These are phyloP conservation scores for Agrocybe pediades DNA, from an alignment of 768 basidiomycete species.

Conservation along the genomic window DNA sequence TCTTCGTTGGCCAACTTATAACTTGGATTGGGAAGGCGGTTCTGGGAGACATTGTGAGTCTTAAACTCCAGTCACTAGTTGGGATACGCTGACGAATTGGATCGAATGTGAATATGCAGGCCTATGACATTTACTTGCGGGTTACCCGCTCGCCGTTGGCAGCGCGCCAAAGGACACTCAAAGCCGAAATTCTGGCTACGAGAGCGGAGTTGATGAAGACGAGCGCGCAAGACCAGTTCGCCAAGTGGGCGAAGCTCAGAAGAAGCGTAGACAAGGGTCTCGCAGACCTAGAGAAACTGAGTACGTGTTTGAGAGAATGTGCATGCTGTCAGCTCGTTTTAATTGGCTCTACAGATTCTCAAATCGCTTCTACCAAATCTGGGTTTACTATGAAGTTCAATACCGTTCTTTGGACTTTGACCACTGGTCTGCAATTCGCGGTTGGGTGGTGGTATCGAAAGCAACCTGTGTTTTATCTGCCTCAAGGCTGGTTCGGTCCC, in stretches of 20 bases:
- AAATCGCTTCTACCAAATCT: constrained; percentile 59
- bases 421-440: constrained; percentile 83
- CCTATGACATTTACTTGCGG: constrained; percentile 69
- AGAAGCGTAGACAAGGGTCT: constrained; percentile 91
- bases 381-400: constrained; percentile 75
- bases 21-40: constrained; percentile 89
- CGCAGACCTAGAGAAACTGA: constrained; percentile 88
- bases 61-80: background rate
- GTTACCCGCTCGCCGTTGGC: constrained; percentile 60
- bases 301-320: constrained; percentile 47
- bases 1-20: constrained; percentile 81
- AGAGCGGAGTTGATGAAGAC: constrained; percentile 89
- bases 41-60: constrained; percentile 75
- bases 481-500: constrained; percentile 88
- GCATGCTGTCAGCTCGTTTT: constrained; percentile 1
- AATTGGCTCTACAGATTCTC: constrained; percentile 52
- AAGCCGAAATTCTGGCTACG: constrained; percentile 74
- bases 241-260: constrained; percentile 95
- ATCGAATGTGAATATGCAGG: constrained; percentile 45
- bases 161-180: constrained; percentile 67
- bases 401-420: constrained; percentile 73
- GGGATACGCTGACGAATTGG: background rate
- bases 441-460: constrained; percentile 92
- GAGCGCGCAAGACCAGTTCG: constrained; percentile 96
- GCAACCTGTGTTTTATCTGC: constrained; percentile 91